These are phyloP conservation scores for Xylaria venustula DNA, from an alignment of 495 filamentous ascomycete genomes.

Conservation along the genomic window DNA sequence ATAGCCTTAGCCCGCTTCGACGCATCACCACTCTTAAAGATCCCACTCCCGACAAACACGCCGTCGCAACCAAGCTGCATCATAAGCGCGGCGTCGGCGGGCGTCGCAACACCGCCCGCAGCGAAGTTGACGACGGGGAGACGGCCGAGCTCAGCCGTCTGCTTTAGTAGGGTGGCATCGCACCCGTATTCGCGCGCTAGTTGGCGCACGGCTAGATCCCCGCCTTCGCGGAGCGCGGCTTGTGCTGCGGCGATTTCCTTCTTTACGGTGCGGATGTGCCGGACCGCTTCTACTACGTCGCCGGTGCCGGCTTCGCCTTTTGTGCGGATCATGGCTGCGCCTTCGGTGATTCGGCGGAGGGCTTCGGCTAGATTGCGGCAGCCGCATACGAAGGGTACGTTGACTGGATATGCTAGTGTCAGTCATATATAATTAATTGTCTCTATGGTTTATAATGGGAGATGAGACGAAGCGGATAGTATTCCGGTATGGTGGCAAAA, in stretches of 20 bases:
- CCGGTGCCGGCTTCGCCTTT: constrained; percentile 99
- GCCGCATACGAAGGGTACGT: constrained; percentile 91
- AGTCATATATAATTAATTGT: not conserved
- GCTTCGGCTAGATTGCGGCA: constrained; percentile 96
- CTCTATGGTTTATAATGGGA: not conserved
- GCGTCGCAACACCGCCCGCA: constrained; percentile 94
- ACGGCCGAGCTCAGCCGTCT: constrained; percentile 81
- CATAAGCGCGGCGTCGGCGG: constrained; percentile 96
- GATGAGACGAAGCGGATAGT: not conserved
- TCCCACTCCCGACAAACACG: constrained; percentile 94
- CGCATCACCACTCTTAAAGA: constrained; percentile 94
- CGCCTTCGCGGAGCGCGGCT: constrained; percentile 56
- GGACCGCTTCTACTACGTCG: constrained; percentile 94
- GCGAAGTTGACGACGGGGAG: constrained; percentile 98
- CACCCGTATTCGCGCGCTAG: constrained; percentile 79
- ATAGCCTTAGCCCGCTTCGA: constrained; percentile 86
- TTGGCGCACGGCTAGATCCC: constrained; percentile 66
- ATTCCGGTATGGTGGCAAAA: not conserved
- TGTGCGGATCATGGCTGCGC: constrained; percentile 97
- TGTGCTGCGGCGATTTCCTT: constrained; percentile 75
- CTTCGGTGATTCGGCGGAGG: constrained; percentile 85
- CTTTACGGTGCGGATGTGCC: constrained; percentile 91
- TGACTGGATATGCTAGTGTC: constrained; percentile 37
- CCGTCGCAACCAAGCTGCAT: constrained; percentile 99
- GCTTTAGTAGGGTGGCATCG: constrained; percentile 73